Evolutionary conservation across 225 moss, liverwort and hornwort species (phyloP).

Genomic region (Takakia lepidozioides): DNA sequence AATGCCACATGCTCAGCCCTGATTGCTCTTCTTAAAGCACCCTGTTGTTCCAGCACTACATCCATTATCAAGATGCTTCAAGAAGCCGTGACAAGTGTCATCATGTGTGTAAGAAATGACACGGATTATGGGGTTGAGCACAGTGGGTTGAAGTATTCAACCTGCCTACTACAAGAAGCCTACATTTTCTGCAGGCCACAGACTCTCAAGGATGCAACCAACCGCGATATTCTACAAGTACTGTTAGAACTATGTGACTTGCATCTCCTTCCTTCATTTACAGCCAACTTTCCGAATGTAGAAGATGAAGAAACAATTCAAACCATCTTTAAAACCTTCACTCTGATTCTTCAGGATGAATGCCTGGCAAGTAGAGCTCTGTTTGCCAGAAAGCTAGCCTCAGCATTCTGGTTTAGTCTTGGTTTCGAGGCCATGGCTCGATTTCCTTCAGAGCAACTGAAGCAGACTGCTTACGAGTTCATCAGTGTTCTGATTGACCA

Average conservation of each 20-base stretch:
- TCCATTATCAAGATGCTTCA: slow-evolving; percentile 35
- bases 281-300: slow-evolving; percentile 25
- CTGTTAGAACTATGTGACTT: slow-evolving; percentile 47
- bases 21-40: slow-evolving; percentile 38
- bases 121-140: slow-evolving; percentile 24
- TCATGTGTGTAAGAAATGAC: slow-evolving; percentile 37
- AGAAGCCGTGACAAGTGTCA: slow-evolving; percentile 36
- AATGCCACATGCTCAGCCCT: slow-evolving; percentile 52
- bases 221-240: slow-evolving; percentile 14
- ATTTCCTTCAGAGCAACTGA: slow-evolving; percentile 44
- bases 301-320: slow-evolving; percentile 24
- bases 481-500: slow-evolving; percentile 42
- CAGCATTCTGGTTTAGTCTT: slow-evolving; percentile 46
- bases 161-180: slow-evolving; percentile 41
- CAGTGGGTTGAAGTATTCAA: slow-evolving; percentile 32
- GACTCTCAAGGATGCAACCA: slow-evolving; percentile 8
- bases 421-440: slow-evolving; percentile 49
- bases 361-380: slow-evolving; percentile 12
- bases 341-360: slow-evolving; percentile 31
- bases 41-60: slow-evolving; percentile 37
- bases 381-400: slow-evolving; percentile 49
- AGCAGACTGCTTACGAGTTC: slow-evolving; percentile 35
- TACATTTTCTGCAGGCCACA: slow-evolving; percentile 31
- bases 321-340: slow-evolving; percentile 33
- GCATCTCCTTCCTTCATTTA: slow-evolving; percentile 45